phyloP scores from a whole-genome alignment of 345 rosid genomes.

The Eucalyptus sp. region DNA sequence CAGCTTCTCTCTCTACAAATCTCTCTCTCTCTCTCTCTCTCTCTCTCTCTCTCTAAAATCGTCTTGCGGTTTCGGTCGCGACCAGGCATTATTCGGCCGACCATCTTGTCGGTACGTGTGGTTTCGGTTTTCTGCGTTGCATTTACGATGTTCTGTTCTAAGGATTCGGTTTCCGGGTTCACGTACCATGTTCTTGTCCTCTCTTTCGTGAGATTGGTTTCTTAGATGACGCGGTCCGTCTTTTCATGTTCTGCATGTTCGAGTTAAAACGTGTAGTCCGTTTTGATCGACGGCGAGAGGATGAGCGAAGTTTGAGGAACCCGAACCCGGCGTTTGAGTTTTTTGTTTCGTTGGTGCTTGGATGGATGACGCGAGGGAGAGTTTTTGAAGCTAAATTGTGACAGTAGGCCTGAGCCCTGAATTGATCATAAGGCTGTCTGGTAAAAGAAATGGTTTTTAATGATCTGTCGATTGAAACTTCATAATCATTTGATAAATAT shows the following conservation, averaged over 20 bases:
- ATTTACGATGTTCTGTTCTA: background rate
- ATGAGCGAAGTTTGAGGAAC: background rate
- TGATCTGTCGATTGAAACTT: background rate
- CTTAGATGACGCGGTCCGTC: background rate
- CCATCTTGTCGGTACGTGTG: background rate
- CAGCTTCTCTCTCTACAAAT: background rate
- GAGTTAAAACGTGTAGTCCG: background rate
- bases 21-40: background rate
- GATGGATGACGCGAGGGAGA: background rate
- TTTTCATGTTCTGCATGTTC: background rate
- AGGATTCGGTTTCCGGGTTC: background rate
- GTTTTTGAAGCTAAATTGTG: background rate
- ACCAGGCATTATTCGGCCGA: background rate
- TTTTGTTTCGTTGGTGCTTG: background rate
- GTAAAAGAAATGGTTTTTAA: background rate
- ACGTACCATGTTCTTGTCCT: background rate
- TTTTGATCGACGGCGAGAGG: background rate
- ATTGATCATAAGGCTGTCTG: background rate
- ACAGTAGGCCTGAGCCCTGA: background rate
- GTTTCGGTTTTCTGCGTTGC: background rate
- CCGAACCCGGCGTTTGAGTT: background rate
- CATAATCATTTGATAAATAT: background rate
- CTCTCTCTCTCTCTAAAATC: background rate
- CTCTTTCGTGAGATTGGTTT: background rate
- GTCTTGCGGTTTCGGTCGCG: background rate